These are phyloP conservation scores for Borovskyia barvae DNA, from an alignment of 208 protist species.

Conservation along the genomic window DNA sequence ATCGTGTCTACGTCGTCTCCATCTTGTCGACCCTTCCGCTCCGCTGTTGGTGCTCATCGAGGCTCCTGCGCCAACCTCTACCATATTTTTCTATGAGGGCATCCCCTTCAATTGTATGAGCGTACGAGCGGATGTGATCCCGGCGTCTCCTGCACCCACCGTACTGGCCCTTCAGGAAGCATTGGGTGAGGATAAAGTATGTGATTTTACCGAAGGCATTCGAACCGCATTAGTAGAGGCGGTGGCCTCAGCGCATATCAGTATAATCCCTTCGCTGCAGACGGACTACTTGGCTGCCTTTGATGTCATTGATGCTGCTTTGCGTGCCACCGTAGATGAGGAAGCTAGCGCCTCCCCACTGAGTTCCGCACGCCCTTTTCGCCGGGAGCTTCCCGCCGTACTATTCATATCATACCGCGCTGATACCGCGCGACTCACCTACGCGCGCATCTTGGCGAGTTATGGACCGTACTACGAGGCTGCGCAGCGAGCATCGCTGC, in stretches of 20 bases:
- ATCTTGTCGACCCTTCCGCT: background rate
- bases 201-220: conserved; percentile 8
- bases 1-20: conserved; percentile 17
- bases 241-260: conserved; percentile 1
- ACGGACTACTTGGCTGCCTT: conserved; percentile 52
- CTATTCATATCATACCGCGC: conserved; percentile 64
- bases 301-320: conserved; percentile 37
- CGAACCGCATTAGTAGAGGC: background rate
- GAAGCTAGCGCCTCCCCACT: background rate
- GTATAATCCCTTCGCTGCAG: conserved; percentile 46
- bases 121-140: too few species aligned
- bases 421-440: conserved; percentile 38
- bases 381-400: conserved; percentile 31
- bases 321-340: conserved; percentile 18
- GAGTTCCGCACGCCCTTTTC: background rate
- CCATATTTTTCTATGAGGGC: conserved; percentile 71
- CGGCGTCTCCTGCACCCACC: background rate
- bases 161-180: conserved; percentile 23
- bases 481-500: conserved; percentile 35
- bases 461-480: conserved; percentile 67
- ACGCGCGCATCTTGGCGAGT: conserved; percentile 61
- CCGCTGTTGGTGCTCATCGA: conserved; percentile 65
- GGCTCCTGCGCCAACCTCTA: conserved; percentile 33
- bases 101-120: conserved; percentile 46
- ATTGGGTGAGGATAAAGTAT: conserved; percentile 11